These are phyloP conservation scores for Pseudocercospora vitis DNA, from an alignment of 2,329 filamentous ascomycete genomes.

Conservation along the genomic window DNA sequence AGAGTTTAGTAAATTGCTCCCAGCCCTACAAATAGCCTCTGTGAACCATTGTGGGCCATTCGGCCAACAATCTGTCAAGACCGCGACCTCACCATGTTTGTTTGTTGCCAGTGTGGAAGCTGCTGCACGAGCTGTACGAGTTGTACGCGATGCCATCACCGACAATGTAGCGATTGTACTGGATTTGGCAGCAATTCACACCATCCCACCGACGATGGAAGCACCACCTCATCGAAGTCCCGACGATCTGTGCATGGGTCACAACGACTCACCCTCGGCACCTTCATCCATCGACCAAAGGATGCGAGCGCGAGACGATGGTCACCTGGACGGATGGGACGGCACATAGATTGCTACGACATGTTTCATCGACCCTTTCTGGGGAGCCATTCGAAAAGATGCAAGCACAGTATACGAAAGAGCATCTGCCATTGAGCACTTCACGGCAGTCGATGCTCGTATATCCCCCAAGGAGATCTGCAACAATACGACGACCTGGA, in stretches of 20 bases:
- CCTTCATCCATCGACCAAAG: neutral
- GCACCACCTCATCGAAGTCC: neutral
- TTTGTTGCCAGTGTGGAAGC: constrained; percentile 5
- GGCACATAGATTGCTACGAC: neutral
- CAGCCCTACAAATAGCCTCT: neutral
- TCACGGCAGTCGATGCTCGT: neutral
- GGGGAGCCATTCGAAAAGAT: neutral
- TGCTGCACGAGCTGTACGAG: constrained; percentile 1
- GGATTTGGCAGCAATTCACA: neutral
- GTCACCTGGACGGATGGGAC: neutral
- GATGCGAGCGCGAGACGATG: neutral
- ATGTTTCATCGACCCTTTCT: neutral
- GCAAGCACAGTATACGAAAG: neutral
- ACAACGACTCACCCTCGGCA: neutral
- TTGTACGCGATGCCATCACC: neutral
- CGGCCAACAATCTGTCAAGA: neutral
- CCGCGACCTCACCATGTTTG: neutral
- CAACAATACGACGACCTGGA: neutral
- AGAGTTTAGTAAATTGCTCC: too few relatives aligned
- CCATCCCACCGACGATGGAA: neutral
- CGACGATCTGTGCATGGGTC: neutral
- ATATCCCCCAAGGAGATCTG: neutral
- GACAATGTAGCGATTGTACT: neutral
- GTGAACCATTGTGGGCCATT: neutral
- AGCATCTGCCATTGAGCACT: neutral